Conservation (phyloP, 2,329 filamentous ascomycete species). For the Sordariomycetes sp. region DNA sequence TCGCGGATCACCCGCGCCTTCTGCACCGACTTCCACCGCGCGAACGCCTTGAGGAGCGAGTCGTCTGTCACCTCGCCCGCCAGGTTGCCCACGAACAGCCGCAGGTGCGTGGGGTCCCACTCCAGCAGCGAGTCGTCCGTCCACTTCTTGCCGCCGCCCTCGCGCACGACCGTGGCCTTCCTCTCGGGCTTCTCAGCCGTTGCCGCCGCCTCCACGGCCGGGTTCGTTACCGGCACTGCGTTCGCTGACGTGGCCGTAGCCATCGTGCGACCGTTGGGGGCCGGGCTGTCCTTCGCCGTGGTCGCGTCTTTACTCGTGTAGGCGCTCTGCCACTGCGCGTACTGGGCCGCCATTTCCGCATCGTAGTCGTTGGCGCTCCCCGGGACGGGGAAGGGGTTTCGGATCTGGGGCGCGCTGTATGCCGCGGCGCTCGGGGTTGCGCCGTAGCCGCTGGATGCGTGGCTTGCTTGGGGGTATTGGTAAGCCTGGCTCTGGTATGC, state of each 20-base stretch:
- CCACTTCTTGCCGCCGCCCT: constrained; percentile 89
- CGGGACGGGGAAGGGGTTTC: constrained; percentile 70
- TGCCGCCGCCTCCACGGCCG: constrained; percentile 29
- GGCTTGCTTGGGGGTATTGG: constrained; percentile 18
- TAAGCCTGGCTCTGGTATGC: constrained; percentile 13
- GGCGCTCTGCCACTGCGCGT: constrained; percentile 90
- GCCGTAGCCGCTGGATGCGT: constrained; percentile 21
- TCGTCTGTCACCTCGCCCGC: constrained; percentile 97
- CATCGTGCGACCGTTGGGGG: constrained; percentile 14
- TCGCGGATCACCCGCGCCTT: constrained; percentile 92
- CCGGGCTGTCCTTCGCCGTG: constrained; percentile 9
- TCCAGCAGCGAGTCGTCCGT: constrained; percentile 79
- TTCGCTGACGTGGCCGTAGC: constrained; percentile 18
- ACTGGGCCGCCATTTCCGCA: constrained; percentile 79
- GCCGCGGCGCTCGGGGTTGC: constrained; percentile 13
- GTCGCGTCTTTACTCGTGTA: constrained; percentile 57
- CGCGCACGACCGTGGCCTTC: constrained; percentile 78
- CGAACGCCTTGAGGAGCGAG: constrained; percentile 85
- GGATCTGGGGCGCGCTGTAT: constrained; percentile 48
- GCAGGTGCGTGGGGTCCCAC: constrained; percentile 91
- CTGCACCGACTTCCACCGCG: constrained; percentile 75
- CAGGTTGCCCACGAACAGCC: constrained; percentile 92
- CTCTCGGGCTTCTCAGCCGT: constrained; percentile 36
- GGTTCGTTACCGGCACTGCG: constrained; percentile 26
- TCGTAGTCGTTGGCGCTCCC: constrained; percentile 43